A percentile compares a stretch with the other conserved stretches of the same genome.
Conservation (phyloP, 2,329 filamentous ascomycete genomes). For the Ophiosphaerella narmari region DNA sequence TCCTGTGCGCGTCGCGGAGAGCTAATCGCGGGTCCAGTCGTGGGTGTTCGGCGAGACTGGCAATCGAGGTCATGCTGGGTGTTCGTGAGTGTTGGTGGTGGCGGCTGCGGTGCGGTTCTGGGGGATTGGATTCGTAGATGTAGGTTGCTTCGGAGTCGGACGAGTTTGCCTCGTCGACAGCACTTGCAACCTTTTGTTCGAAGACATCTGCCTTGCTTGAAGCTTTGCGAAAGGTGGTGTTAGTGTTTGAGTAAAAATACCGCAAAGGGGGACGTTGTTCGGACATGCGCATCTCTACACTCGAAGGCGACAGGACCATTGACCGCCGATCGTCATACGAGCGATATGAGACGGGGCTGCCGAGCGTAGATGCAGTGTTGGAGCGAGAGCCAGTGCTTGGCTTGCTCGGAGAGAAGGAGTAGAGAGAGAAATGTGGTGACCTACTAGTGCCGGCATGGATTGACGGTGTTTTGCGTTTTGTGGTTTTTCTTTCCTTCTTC, state of each 20-base stretch:
- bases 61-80: constrained; percentile 84
- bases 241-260: constrained; percentile 45
- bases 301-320: constrained; percentile 30
- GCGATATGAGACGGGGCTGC: constrained; percentile 35
- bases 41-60: constrained; percentile 62
- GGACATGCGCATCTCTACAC: constrained; percentile 31
- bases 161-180: constrained; percentile 93
- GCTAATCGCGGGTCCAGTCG: constrained; percentile 51
- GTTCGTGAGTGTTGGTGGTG: constrained; percentile 90
- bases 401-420: constrained; percentile 34
- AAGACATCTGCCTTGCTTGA: constrained; percentile 98
- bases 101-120: constrained; percentile 66
- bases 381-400: constrained; percentile 30
- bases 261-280: constrained; percentile 31
- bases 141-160: constrained; percentile 98
- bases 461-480: constrained; percentile 72
- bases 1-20: constrained; percentile 66
- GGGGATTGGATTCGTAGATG: constrained; percentile 96
- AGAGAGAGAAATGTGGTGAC: constrained; percentile 49
- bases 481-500: constrained; percentile 88
- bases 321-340: constrained; percentile 39
- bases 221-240: constrained; percentile 57
- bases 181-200: constrained; percentile 93
- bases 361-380: constrained; percentile 32
- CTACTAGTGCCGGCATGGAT: constrained; percentile 75